Base-by-base conservation (phyloP, 73 alveolate species). In the Paraurostyla sp. region DNA sequence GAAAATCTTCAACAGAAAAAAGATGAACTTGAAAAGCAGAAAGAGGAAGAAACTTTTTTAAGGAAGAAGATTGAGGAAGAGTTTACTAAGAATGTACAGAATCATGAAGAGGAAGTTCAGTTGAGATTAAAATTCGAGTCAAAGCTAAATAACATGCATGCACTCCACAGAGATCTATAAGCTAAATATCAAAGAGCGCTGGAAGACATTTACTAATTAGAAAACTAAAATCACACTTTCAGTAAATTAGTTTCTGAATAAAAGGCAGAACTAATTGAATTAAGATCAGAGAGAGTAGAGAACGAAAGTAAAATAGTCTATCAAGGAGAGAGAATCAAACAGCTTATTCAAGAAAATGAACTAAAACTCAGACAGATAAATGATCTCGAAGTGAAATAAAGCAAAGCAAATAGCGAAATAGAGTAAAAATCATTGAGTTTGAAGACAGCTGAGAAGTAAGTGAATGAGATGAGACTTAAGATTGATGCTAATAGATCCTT, bases 41-140 rank as follows among this genome's bases (percentile, higher is more conserved):
- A 56, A 65, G 82, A 57, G 20, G 91, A 81, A 32, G 83, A 81
- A 65, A 48, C 54, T 2, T 81, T 41, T 20, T 41, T 81, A 23
- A 38, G 83, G 33, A 35, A 15, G 40, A 81, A 81, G 42, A 81
- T 81, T 6, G 82, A 81, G 71, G 91, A 81, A 59, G 91, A 81
- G 41, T 56, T 81, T 36, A 41, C 80, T 0, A 51, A 59, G 30
- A 85, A 85, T 54, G 78, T 83, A 32, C 22, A 75, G 35, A 85
- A 52, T 36, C 97, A 93, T 60, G 97, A 93, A 80, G 96, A 93
- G 76, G 97, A 93, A 69, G 94, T 93, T 25, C 69, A 83, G 40
- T 58, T 93, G 56, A 69, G 97, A 23, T 82, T 91, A 11, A 68
- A 86, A 48, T 93, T 93, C 76, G 97, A 93, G 56, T 69, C 93